A percentile compares a stretch with the other conserved stretches of the same genome.
These are phyloP conservation scores for Aspergillus cejpii DNA, from an alignment of 2,329 filamentous ascomycete genomes.

Conservation along the genomic window DNA sequence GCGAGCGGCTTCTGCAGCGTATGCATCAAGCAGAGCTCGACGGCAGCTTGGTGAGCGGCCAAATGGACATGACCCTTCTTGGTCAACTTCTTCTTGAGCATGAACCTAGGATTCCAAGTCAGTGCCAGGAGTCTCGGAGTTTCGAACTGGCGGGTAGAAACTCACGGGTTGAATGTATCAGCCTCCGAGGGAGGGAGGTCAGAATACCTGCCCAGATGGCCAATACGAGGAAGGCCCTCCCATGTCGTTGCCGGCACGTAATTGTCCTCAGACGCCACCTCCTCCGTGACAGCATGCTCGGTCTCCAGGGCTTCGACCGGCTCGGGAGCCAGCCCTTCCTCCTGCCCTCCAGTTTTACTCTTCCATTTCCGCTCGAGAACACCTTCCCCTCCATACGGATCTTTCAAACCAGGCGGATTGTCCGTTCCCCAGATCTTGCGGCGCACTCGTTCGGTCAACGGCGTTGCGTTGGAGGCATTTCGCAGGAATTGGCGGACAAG, in stretches of 20 bases:
- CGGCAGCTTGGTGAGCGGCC: constrained; percentile 50
- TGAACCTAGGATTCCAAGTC: constrained; percentile 25
- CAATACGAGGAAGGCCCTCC: constrained; percentile 51
- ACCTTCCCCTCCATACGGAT: constrained; percentile 43
- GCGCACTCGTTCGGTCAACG: constrained; percentile 43
- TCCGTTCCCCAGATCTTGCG: constrained; percentile 47
- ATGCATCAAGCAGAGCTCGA: constrained; percentile 50
- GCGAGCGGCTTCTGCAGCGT: constrained; percentile 36
- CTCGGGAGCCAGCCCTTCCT: constrained; percentile 10
- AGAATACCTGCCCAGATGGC: constrained; percentile 42
- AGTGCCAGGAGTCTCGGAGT: not conserved
- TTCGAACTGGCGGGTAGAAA: constrained; percentile 8
- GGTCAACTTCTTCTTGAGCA: constrained; percentile 31
- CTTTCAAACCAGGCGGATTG: constrained; percentile 43
- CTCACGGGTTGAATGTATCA: constrained; percentile 42
- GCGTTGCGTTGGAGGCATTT: constrained; percentile 30
- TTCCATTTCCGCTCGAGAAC: constrained; percentile 26
- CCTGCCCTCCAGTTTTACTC: constrained; percentile 13
- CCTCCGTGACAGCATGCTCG: constrained; percentile 8
- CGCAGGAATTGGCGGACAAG: constrained; percentile 31
- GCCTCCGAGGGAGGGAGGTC: constrained; percentile 31
- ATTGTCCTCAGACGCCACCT: constrained; percentile 14
- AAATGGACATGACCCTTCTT: constrained; percentile 33
- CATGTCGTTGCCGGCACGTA: constrained; percentile 47
- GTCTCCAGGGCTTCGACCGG: constrained; percentile 10